A percentile compares a stretch with the other conserved stretches of the same genome.
Conservation (phyloP, 345 rosid species). For the Lepidium sativum region DNA sequence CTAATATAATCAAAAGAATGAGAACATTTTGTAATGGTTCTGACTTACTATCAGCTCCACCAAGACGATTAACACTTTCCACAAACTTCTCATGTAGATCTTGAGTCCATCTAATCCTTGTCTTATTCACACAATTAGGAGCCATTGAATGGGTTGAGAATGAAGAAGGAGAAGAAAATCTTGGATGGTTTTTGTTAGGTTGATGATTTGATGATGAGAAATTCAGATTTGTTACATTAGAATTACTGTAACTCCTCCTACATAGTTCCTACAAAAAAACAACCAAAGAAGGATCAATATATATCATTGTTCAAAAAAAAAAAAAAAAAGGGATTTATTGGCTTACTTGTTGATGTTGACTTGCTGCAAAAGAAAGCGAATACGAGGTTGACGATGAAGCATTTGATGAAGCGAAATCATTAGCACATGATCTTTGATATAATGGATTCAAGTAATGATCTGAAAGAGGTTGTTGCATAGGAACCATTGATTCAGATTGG, state of each 20-base stretch:
- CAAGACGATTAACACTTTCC: conserved; percentile 63
- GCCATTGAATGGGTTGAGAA: conserved; percentile 5
- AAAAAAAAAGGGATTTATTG: background rate
- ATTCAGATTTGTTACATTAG: conserved; percentile 28
- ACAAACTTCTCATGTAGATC: conserved; percentile 89
- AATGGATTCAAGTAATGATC: conserved; percentile 16
- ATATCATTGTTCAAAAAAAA: background rate
- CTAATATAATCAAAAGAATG: background rate
- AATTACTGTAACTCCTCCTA: conserved; percentile 5
- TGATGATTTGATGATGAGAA: conserved; percentile 19
- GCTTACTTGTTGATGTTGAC: conserved; percentile 44
- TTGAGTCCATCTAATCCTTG: conserved; percentile 78
- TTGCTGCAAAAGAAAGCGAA: conserved; percentile 35
- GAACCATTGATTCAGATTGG: conserved; percentile 4
- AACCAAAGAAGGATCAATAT: background rate
- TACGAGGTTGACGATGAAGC: conserved; percentile 19
- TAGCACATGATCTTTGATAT: conserved; percentile 5
- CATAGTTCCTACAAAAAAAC: conserved; percentile 24
- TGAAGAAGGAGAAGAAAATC: conserved; percentile 1
- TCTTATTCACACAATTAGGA: conserved; percentile 35
- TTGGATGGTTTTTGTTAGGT: conserved; percentile 13
- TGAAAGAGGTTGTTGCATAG: conserved; percentile 8
- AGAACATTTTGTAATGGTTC: background rate
- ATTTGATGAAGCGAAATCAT: background rate
- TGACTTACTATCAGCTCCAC: conserved; percentile 67